A percentile compares a stretch with the other conserved stretches of the same genome.
Conservation (phyloP, 2,329 filamentous ascomycete species). For the Hypocrella siamensis region DNA sequence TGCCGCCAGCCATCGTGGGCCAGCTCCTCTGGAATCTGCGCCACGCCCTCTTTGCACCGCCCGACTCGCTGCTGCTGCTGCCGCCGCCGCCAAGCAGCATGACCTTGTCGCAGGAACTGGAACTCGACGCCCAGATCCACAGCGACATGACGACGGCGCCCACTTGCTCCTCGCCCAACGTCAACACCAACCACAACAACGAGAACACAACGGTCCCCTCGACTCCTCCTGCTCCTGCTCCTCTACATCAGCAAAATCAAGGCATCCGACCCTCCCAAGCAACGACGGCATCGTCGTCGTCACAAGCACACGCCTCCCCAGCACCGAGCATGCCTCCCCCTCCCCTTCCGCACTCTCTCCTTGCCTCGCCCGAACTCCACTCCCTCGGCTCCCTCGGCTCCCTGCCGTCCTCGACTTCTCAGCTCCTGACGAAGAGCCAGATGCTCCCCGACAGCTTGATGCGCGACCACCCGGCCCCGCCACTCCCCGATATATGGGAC, state of each 20-base stretch:
- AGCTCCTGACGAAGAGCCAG: constrained; percentile 35
- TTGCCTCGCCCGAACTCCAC: constrained; percentile 3
- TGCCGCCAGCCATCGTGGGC: constrained; percentile 41
- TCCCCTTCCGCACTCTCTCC: constrained; percentile 11
- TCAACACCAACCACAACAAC: constrained; percentile 4
- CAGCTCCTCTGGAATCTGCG: constrained; percentile 42
- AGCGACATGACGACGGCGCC: constrained; percentile 28
- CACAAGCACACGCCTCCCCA: constrained; percentile 8
- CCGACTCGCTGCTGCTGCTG: background rate
- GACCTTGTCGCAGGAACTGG: constrained; percentile 34
- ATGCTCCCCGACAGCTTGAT: constrained; percentile 33
- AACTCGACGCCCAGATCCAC: constrained; percentile 34
- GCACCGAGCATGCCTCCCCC: constrained; percentile 4
- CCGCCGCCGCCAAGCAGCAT: constrained; percentile 7
- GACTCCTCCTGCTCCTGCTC: background rate
- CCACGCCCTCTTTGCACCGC: constrained; percentile 27
- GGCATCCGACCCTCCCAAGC: background rate
- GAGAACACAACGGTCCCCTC: too few species aligned
- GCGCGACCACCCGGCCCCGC: constrained; percentile 15
- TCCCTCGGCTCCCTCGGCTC: constrained; percentile 6
- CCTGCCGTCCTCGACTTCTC: constrained; percentile 17
- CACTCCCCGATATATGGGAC: constrained; percentile 19
- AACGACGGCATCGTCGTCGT: background rate
- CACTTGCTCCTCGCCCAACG: constrained; percentile 18
- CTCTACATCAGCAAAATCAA: background rate